Evolutionary conservation across 1,139 yeast species (phyloP).

Genomic region (Magnusiomyces magnusii): DNA sequence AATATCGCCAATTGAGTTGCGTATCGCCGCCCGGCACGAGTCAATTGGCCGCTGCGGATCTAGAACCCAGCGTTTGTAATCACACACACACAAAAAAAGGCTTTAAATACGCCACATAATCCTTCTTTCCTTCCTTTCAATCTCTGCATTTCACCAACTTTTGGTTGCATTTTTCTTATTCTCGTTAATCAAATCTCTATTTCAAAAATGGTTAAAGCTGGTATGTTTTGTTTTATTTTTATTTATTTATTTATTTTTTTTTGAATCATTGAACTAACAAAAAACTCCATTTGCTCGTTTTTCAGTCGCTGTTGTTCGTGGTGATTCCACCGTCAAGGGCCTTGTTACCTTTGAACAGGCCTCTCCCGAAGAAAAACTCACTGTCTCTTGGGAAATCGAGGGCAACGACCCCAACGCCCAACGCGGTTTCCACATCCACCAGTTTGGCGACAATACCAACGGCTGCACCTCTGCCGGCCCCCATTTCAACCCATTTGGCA

Average conservation of each 20-base stretch:
- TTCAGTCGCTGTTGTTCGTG: constrained; percentile 89
- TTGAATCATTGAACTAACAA: neutral
- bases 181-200: too few relatives aligned
- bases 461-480: constrained; percentile 99
- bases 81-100: neutral
- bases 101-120: neutral
- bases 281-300: neutral
- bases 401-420: constrained; percentile 83
- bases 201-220: constrained; percentile 10
- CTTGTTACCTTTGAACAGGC: constrained; percentile 78
- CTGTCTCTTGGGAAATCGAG: constrained; percentile 74
- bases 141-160: neutral
- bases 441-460: constrained; percentile 97
- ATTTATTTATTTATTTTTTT: neutral
- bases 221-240: neutral
- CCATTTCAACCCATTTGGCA: constrained; percentile 90
- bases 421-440: constrained; percentile 97
- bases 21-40: too few relatives aligned
- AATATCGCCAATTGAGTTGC: too few relatives aligned
- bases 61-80: neutral
- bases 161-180: too few relatives aligned
- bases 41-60: too few relatives aligned
- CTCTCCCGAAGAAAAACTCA: constrained; percentile 72
- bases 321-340: constrained; percentile 86
- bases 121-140: neutral